Base-by-base conservation (phyloP, 1,284 basidiomycete genomes). In the Microstroma glucosiphilum region DNA sequence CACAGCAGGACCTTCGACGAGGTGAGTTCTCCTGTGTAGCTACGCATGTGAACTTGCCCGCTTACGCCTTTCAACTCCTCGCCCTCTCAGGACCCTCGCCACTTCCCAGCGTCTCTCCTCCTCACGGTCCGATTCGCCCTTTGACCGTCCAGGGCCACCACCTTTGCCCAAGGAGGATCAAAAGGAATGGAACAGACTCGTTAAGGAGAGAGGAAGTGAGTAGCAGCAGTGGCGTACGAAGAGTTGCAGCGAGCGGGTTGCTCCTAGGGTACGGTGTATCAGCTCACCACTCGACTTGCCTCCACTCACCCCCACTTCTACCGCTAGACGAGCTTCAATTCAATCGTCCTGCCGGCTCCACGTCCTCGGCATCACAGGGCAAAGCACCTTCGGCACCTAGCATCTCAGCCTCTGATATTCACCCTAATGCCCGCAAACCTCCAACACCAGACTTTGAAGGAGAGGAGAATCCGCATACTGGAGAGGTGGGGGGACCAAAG, bases 401-500 rank as follows among this genome's bases (percentile, higher is more conserved):
- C 30, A 37, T 37, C 30, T 37, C 30, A 37, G 30, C 30, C 30
- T 37, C 30, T 37, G 62, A 60, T 21, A 48, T 76, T 42, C 81
- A 82, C 62, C 80, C 80, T 0, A 80, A 82, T 57, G 75, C 78
- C 15, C 66, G 79, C n/a, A 58, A 63, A 15, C 73, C 73, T 57
- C 79, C 80, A 0, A 62, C 64, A 46, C 75, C 79, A 0, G 82
- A 83, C 56, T 85, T 85, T 60, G 80, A 83, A 59, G 84, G 84
- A 4, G 83, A 85, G 9, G 69, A 72, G 0, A 85, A 85, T 71
- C 84, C 84, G 2, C 71, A 71, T 19, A 85, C 84, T 40, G 84
- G 84, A 17, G 84, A 85, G 69, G 68, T 81, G 8, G 84, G 84
- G 0, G 84, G 84, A 0, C 84, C 84, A 1, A 85, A 85, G 75